These are phyloP conservation scores for Rhodofomes roseus DNA, from an alignment of 1,284 basidiomycete genomes.

Conservation along the genomic window DNA sequence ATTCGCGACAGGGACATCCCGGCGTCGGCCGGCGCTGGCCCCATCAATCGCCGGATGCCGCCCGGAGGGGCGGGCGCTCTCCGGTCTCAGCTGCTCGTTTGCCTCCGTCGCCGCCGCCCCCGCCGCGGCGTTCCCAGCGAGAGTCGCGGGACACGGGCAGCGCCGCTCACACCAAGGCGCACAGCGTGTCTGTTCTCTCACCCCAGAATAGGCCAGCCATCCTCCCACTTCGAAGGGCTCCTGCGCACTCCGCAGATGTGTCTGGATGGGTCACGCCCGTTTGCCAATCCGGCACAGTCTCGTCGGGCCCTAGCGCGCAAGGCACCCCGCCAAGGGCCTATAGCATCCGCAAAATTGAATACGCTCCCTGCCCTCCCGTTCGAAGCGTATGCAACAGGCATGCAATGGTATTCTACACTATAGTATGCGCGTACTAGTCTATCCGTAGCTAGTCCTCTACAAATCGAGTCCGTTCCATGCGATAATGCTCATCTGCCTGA, in stretches of 20 bases:
- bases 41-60: neutral
- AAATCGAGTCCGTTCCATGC: neutral
- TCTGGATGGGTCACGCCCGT: neutral
- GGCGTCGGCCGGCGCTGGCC: neutral
- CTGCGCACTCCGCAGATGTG: neutral
- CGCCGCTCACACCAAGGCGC: neutral
- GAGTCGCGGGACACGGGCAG: too few relatives aligned
- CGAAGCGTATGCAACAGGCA: neutral
- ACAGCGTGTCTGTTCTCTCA: neutral
- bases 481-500: neutral
- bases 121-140: too few relatives aligned
- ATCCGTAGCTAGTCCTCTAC: conserved; percentile 2
- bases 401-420: neutral
- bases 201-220: neutral
- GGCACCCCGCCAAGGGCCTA: neutral
- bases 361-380: neutral
- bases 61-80: neutral
- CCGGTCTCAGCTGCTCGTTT: neutral
- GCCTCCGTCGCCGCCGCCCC: neutral
- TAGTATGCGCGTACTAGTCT: conserved; percentile 1
- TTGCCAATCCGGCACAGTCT: neutral
- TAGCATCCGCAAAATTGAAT: neutral
- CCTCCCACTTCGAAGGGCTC: neutral
- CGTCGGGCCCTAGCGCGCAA: neutral
- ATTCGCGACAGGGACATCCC: neutral